A percentile compares a stretch with the other conserved stretches of the same genome.
These are phyloP conservation scores for Leccinum pseudoinsigne DNA, from an alignment of 1,284 basidiomycete genomes.

Conservation along the genomic window DNA sequence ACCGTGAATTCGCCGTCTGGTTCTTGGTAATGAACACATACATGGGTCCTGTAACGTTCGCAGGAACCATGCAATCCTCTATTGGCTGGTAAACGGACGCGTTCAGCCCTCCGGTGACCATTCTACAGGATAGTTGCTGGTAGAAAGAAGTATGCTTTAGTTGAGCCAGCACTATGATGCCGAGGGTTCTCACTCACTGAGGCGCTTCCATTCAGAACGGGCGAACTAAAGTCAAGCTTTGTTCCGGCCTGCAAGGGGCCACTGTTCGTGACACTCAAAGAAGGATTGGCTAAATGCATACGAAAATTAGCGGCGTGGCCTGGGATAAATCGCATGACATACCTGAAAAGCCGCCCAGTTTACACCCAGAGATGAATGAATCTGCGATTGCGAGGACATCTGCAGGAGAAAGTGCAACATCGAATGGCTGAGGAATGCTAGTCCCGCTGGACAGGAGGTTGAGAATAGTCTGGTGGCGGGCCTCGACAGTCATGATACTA, in stretches of 20 bases:
- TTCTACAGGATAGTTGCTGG: slow-evolving; percentile 70
- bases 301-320: background rate
- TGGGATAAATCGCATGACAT: slow-evolving; percentile 19
- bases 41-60: slow-evolving; percentile 68
- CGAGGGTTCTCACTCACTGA: slow-evolving; percentile 42
- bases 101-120: slow-evolving; percentile 66
- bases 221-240: slow-evolving; percentile 57
- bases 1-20: slow-evolving; percentile 39
- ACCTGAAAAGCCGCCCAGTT: slow-evolving; percentile 55
- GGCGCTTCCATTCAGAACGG: slow-evolving; percentile 53
- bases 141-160: background rate
- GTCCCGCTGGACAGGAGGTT: slow-evolving; percentile 66
- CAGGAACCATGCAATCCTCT: slow-evolving; percentile 59
- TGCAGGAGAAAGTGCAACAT: slow-evolving; percentile 64
- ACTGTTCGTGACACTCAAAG: slow-evolving; percentile 65
- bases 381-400: slow-evolving; percentile 77
- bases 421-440: slow-evolving; percentile 68
- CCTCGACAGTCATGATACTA: slow-evolving; percentile 80
- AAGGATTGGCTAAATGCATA: slow-evolving; percentile 50
- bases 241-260: slow-evolving; percentile 56
- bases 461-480: slow-evolving; percentile 77
- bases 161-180: background rate
- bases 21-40: slow-evolving; percentile 70
- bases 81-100: slow-evolving; percentile 60
- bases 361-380: slow-evolving; percentile 72